Percentiles rank a stretch among this genome's conserved stretches.
Conservation (phyloP, 805 yeast genomes). For the Saccharomycopsis lassenensis region DNA sequence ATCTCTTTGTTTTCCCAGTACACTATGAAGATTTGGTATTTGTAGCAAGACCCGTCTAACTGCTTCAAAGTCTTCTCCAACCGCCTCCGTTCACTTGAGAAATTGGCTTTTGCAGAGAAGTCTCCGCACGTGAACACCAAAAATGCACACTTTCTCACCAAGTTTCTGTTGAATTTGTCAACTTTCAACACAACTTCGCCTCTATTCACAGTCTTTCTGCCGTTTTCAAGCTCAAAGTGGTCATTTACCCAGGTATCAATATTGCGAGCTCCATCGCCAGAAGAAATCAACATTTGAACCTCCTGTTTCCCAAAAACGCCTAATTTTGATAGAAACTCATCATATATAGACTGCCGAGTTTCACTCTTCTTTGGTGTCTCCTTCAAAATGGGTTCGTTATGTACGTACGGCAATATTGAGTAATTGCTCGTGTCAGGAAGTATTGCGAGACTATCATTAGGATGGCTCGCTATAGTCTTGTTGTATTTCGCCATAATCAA, state of each 20-base stretch:
- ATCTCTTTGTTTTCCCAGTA: conserved; percentile 28
- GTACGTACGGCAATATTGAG: not conserved
- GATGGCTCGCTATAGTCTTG: not conserved
- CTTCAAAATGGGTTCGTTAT: not conserved
- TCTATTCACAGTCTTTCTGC: conserved; percentile 22
- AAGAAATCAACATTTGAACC: not conserved
- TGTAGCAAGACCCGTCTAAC: conserved; percentile 28
- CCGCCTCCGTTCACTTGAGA: conserved; percentile 28
- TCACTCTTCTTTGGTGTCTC: not conserved
- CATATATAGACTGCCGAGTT: no score
- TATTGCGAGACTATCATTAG: not conserved
- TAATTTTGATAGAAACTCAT: no score
- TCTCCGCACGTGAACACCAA: conserved; percentile 43
- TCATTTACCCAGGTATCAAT: conserved; percentile 40
- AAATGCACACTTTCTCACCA: conserved; percentile 32
- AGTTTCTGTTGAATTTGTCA: conserved; percentile 27
- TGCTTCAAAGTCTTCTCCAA: conserved; percentile 28
- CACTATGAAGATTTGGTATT: conserved; percentile 30
- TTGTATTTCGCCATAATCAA: not conserved
- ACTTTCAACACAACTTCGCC: conserved; percentile 27
- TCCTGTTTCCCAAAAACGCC: no score
- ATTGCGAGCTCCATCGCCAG: conserved; percentile 34
- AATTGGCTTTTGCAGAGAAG: conserved; percentile 22
- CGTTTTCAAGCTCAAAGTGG: conserved; percentile 28
- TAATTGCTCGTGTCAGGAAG: conserved; percentile 2